Conservation (phyloP, 495 filamentous ascomycete genomes). For the Lasiosphaeriaceae sp. region DNA sequence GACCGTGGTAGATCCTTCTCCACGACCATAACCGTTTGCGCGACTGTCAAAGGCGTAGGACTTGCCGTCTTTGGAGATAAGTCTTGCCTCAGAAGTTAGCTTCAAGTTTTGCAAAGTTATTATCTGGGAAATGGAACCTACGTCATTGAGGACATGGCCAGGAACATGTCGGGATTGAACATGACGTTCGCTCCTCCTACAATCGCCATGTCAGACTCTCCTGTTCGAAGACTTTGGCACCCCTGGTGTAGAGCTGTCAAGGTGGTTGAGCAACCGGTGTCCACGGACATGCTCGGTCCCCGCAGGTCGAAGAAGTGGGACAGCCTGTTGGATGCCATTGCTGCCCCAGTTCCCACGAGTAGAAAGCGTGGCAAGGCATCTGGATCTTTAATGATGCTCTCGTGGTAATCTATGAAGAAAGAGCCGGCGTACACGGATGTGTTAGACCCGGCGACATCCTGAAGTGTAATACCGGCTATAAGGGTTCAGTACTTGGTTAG, state of each 20-base stretch:
- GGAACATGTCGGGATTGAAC: constrained; percentile 31
- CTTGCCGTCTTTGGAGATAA: constrained; percentile 31
- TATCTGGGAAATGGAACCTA: constrained; percentile 2
- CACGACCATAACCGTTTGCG: constrained; percentile 64
- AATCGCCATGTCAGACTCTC: constrained; percentile 46
- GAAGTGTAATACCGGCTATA: constrained; percentile 30
- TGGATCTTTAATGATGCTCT: constrained; percentile 33
- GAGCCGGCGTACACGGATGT: constrained; percentile 44
- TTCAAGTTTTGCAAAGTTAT: not conserved
- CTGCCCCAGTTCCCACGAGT: constrained; percentile 48
- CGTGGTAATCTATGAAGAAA: constrained; percentile 43
- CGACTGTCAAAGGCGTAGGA: constrained; percentile 43
- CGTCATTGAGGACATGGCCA: constrained; percentile 33
- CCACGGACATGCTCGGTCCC: constrained; percentile 53
- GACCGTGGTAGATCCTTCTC: constrained; percentile 52
- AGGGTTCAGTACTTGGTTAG: constrained; percentile 6
- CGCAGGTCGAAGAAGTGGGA: constrained; percentile 56
- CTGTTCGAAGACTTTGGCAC: constrained; percentile 44
- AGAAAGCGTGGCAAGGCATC: constrained; percentile 34
- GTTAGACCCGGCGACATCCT: constrained; percentile 31
- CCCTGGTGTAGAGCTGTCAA: constrained; percentile 49
- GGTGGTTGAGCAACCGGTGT: constrained; percentile 57
- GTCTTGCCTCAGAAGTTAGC: not conserved
- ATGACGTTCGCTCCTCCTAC: constrained; percentile 39
- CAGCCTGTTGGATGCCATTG: constrained; percentile 51